Evolutionary conservation across 148 eudicot genomes (phyloP), one percentile per base, ranked within the genome.

Genomic region (Cornus suecica): DNA sequence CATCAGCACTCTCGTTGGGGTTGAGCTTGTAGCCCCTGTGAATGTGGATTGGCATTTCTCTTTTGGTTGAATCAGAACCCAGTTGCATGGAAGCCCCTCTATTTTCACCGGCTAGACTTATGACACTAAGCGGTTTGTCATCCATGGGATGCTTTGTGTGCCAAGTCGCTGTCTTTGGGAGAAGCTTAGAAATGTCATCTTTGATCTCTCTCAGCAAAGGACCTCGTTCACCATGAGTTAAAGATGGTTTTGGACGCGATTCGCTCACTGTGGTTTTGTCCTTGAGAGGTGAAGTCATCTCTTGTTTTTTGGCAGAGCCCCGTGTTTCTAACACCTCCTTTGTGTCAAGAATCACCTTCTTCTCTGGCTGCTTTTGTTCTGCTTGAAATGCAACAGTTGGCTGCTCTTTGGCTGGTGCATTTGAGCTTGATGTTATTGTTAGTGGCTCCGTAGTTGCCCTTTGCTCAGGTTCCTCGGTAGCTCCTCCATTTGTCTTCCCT

Each of bases 51-150:
- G 87, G 24, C 76, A 72, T 77, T 63, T 85, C 91, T 80, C 69
- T 76, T 69, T 84, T 77, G 31, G 75, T 70, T 29, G 80, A 56
- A 9, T 85, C 88, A 48, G 82, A 77, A 76, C 84, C 85, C 2
- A 90, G 80, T 51, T 82, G 85, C 97, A 92, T 89, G 34, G 80
- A 72, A 31, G 98, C 98, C 64, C 97, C 98, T 76, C 81, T 85
- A 71, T 92, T 94, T 77, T 92, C 93, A 54, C 97, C 98, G 23
- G 88, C 83, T 18, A 94, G 84, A n/a, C 90, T 92, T 42, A 92
- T 84, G 8, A 92, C 85, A 32, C 79, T 82, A 5, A 79, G 66
- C 66, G 82, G 82, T 61, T 69, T 86, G n/a, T 82, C 91, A 27
- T 80, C 73, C 45, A 73, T n/a, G 37, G 69, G 54, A 11, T 77